phyloP scores from a whole-genome alignment of 768 basidiomycete species.

The Leccinum subgranulosum region DNA sequence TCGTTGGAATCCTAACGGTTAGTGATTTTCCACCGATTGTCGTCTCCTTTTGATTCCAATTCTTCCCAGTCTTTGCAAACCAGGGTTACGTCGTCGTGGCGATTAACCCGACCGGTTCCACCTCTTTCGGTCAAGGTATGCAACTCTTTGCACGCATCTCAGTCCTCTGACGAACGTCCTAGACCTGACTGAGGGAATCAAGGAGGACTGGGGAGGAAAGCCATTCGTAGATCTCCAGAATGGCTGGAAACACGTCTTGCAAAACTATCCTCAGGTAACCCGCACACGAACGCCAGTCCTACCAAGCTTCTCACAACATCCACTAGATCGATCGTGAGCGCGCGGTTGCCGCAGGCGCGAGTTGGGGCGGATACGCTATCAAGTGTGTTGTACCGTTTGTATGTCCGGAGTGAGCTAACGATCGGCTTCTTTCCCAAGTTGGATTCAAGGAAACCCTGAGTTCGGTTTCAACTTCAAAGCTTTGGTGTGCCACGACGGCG shows the following conservation, averaged over 20 bases:
- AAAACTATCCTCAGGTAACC: conserved; percentile 64
- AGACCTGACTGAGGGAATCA: conserved; percentile 82
- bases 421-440: conserved; percentile 43
- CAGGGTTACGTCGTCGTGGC: conserved; percentile 87
- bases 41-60: background rate
- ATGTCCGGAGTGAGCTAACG: conserved; percentile 1
- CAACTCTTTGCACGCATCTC: background rate
- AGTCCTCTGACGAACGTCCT: background rate
- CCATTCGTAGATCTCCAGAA: conserved; percentile 75
- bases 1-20: conserved; percentile 88
- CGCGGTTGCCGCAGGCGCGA: conserved; percentile 76
- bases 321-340: conserved; percentile 63
- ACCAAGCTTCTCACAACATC: background rate
- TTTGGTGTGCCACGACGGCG: conserved; percentile 89
- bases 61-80: conserved; percentile 64
- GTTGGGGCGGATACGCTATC: conserved; percentile 87
- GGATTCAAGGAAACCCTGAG: conserved; percentile 94
- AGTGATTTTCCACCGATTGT: background rate
- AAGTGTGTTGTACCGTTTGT: conserved; percentile 48
- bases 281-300: background rate
- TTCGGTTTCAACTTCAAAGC: conserved; percentile 89
- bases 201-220: conserved; percentile 82
- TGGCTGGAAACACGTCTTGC: conserved; percentile 70
- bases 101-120: conserved; percentile 93
- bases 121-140: conserved; percentile 84